Evolutionary conservation across 257 asterid genomes (phyloP).

Genomic region (Forsythia suspensa): DNA sequence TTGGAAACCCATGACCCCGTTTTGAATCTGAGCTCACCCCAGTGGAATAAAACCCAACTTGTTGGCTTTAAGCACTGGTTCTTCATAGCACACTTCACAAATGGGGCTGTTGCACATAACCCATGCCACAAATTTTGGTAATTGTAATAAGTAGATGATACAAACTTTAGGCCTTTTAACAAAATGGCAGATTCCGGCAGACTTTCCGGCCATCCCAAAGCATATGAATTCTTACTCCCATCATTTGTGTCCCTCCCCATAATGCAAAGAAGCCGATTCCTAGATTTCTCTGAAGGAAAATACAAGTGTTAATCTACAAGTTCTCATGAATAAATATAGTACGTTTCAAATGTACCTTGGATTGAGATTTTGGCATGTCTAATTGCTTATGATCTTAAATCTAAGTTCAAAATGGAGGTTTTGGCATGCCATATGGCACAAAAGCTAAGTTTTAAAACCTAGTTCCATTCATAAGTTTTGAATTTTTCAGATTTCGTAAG

Average conservation of each 20-base stretch:
- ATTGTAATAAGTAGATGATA: slow-evolving; percentile 35
- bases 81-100: slow-evolving; percentile 40
- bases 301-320: slow-evolving; percentile 7
- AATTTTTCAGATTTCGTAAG: too few species aligned
- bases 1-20: slow-evolving; percentile 39
- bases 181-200: slow-evolving; percentile 33
- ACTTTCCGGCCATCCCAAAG: slow-evolving; percentile 38
- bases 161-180: slow-evolving; percentile 37
- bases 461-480: too few species aligned
- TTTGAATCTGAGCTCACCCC: slow-evolving; percentile 35
- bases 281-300: slow-evolving; percentile 36
- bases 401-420: too few species aligned
- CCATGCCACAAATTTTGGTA: slow-evolving; percentile 44
- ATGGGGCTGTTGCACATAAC: slow-evolving; percentile 32
- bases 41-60: slow-evolving; percentile 38
- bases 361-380: too few species aligned
- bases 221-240: slow-evolving; percentile 36
- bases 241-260: slow-evolving; percentile 29
- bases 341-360: too few species aligned
- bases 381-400: too few species aligned
- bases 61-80: slow-evolving; percentile 30
- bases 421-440: too few species aligned
- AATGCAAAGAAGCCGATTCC: slow-evolving; percentile 32
- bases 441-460: too few species aligned
- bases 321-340: too few species aligned